Evolutionary conservation across 2,329 filamentous ascomycete species (phyloP).

Genomic region (Ophiostoma fasciatum): DNA sequence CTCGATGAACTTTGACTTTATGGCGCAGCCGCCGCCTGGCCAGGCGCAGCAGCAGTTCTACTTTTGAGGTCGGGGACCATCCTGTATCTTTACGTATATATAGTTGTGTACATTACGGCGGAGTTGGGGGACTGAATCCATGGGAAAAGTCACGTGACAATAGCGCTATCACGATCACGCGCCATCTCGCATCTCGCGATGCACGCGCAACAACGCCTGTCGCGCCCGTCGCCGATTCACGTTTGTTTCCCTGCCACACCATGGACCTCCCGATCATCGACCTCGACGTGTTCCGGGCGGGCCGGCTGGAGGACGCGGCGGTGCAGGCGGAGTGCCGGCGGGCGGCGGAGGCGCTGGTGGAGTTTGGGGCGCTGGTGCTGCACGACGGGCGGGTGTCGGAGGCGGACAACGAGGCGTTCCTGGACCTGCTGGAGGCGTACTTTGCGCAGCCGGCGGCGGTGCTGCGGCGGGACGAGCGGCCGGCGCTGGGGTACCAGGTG

Average conservation of each 20-base stretch:
- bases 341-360: slow-evolving; percentile 41
- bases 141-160: no score
- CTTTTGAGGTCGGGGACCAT: no score
- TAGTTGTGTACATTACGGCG: no score
- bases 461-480: slow-evolving; percentile 37
- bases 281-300: slow-evolving; percentile 39
- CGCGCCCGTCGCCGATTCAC: no score
- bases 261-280: slow-evolving; percentile 48
- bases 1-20: slow-evolving; percentile 44
- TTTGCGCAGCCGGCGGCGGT: slow-evolving; percentile 37
- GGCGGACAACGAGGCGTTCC: slow-evolving; percentile 38
- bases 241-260: no score
- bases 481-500: slow-evolving; percentile 44
- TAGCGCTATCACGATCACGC: no score
- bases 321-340: slow-evolving; percentile 36
- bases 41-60: slow-evolving; percentile 42
- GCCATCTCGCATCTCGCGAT: no score
- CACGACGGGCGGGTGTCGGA: slow-evolving; percentile 45
- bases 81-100: no score
- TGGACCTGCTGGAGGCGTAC: slow-evolving; percentile 50
- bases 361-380: slow-evolving; percentile 43
- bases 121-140: no score
- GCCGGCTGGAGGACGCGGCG: slow-evolving; percentile 25
- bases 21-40: slow-evolving; percentile 43
- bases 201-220: no score